Evolutionary conservation across 2,329 filamentous ascomycete species (phyloP).

Genomic region (Fusarium stilboides): DNA sequence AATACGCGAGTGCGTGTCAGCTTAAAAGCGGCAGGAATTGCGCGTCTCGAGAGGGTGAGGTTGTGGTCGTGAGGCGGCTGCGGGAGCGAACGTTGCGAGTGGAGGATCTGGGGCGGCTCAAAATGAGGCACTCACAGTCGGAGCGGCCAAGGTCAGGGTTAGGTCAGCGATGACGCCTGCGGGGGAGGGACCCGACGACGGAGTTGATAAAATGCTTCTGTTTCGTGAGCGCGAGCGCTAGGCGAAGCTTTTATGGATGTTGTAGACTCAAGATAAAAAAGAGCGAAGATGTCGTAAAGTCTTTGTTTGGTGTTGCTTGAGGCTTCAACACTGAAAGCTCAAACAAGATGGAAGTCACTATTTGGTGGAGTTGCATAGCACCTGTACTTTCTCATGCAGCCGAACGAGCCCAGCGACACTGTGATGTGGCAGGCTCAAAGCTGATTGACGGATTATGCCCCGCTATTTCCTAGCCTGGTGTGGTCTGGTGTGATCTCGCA

Average conservation of each 20-base stretch:
- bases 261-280: constrained; percentile 23
- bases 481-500: constrained; percentile 42
- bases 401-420: constrained; percentile 39
- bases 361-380: constrained; percentile 53
- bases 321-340: constrained; percentile 42
- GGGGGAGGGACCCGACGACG: constrained; percentile 45
- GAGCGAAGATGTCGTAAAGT: constrained; percentile 28
- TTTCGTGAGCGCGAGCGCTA: constrained; percentile 28
- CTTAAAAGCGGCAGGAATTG: constrained; percentile 33
- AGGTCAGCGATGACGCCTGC: constrained; percentile 59
- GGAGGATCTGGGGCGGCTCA: constrained; percentile 52
- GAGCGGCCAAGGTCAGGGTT: constrained; percentile 54
- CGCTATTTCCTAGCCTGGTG: constrained; percentile 33
- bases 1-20: constrained; percentile 45
- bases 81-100: constrained; percentile 46
- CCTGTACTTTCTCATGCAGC: constrained; percentile 55
- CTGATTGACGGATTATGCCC: constrained; percentile 37
- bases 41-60: constrained; percentile 39
- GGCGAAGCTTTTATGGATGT: constrained; percentile 28
- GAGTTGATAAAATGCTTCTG: constrained; percentile 36
- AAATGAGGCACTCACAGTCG: constrained; percentile 57
- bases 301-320: constrained; percentile 47
- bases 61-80: constrained; percentile 41
- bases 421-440: constrained; percentile 34
- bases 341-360: constrained; percentile 53